phyloP scores from a whole-genome alignment of 192 early-diverging fungal genomes.

The Coemansia sp. region DNA sequence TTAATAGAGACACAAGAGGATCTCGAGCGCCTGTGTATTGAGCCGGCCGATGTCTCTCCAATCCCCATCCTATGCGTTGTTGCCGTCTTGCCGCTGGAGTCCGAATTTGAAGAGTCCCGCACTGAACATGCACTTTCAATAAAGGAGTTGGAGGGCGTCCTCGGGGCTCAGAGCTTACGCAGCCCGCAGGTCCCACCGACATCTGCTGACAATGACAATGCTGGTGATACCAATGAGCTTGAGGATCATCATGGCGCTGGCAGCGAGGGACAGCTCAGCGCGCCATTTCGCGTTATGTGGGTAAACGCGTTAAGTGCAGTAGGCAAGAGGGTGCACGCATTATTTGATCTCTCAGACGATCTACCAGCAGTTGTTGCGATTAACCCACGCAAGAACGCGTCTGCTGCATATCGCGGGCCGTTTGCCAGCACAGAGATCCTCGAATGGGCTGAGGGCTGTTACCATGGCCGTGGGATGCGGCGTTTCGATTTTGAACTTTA shows the following conservation, averaged over 20 bases:
- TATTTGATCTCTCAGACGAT: conserved; percentile 61
- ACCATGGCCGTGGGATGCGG: conserved; percentile 32
- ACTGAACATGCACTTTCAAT: conserved; percentile 31
- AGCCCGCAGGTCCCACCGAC: conserved; percentile 18
- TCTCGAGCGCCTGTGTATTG: conserved; percentile 53
- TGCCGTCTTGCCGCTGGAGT: conserved; percentile 30
- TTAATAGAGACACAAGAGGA: conserved; percentile 55
- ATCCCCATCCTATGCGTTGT: conserved; percentile 54
- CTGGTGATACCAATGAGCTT: conserved; percentile 37
- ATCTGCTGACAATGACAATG: conserved; percentile 10
- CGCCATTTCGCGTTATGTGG: conserved; percentile 61
- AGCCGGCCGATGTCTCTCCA: conserved; percentile 43
- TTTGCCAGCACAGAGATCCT: conserved; percentile 60
- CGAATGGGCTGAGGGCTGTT: conserved; percentile 57
- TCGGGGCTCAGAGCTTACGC: conserved; percentile 18
- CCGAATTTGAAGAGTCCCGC: conserved; percentile 38
- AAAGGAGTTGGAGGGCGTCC: conserved; percentile 18
- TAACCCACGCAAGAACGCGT: conserved; percentile 58
- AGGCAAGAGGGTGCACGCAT: conserved; percentile 43
- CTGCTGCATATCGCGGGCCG: conserved; percentile 60
- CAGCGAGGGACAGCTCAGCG: conserved; percentile 20
- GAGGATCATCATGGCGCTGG: conserved; percentile 44
- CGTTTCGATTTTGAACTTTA: conserved; percentile 53
- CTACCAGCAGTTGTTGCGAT: conserved; percentile 60
- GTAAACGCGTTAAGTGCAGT: conserved; percentile 56